Percentiles rank a stretch among this genome's conserved stretches.
These are phyloP conservation scores for Cetradonia linearis DNA, from an alignment of 495 filamentous ascomycete genomes.

Conservation along the genomic window DNA sequence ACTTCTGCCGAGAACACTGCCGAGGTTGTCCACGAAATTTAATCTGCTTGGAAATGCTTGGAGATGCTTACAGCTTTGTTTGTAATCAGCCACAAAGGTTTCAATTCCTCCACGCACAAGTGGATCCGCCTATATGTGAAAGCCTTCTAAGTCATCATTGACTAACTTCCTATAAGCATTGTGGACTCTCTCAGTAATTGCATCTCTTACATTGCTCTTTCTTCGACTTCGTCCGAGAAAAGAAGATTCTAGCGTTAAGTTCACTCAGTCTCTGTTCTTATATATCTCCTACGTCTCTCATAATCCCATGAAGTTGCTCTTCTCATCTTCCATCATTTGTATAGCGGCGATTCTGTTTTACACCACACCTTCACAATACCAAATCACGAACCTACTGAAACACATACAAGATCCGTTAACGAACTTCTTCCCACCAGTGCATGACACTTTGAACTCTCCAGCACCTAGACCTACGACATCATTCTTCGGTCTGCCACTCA, in stretches of 20 bases:
- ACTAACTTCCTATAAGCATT: not conserved
- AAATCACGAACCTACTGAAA: slow-evolving; percentile 5
- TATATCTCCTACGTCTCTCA: slow-evolving; percentile 28
- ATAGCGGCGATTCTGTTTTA: slow-evolving; percentile 33
- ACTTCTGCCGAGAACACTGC: slow-evolving; percentile 2
- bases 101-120: not conserved
- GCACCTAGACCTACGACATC: slow-evolving; percentile 26
- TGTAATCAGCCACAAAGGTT: slow-evolving; percentile 8
- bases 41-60: slow-evolving; percentile 14
- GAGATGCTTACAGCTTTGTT: slow-evolving; percentile 14
- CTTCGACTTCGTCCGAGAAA: not conserved
- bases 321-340: slow-evolving; percentile 35
- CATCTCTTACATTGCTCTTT: not conserved
- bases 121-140: not conserved
- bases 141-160: slow-evolving; percentile 2
- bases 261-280: slow-evolving; percentile 17
- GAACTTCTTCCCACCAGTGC: not conserved
- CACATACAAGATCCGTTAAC: not conserved
- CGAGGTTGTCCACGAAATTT: not conserved
- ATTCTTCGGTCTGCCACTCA: slow-evolving; percentile 19
- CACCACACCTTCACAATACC: not conserved
- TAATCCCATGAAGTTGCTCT: slow-evolving; percentile 35
- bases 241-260: slow-evolving; percentile 13
- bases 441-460: slow-evolving; percentile 14
- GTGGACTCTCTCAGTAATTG: not conserved